Percentiles rank a stretch among this genome's conserved stretches.
Conservation (phyloP, 306 rosid species). For the Abrus precatorius region DNA sequence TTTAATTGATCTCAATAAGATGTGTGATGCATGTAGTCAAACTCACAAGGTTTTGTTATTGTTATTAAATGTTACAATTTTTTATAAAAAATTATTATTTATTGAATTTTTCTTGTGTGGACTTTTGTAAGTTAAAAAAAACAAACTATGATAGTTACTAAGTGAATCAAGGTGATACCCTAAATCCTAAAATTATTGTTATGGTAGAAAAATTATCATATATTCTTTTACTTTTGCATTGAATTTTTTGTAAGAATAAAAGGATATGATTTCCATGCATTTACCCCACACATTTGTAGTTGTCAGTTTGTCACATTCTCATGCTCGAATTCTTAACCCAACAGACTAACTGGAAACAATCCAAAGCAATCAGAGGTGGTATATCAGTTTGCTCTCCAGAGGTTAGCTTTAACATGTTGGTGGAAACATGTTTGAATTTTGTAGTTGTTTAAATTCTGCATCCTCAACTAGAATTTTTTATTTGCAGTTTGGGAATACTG, state of each 20-base stretch:
- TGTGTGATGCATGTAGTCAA: too few relatives aligned
- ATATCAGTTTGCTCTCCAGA: constrained; percentile 66
- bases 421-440: constrained; percentile 17
- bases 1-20: too few relatives aligned
- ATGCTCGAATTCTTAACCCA: constrained; percentile 17
- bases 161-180: too few relatives aligned
- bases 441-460: constrained; percentile 12
- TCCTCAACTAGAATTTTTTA: constrained; percentile 20
- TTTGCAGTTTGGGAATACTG: constrained; percentile 60
- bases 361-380: constrained; percentile 71
- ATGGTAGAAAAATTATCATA: neutral
- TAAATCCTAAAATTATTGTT: too few relatives aligned
- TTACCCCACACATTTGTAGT: neutral
- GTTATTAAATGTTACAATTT: too few relatives aligned
- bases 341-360: constrained; percentile 64
- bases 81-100: too few relatives aligned
- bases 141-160: too few relatives aligned
- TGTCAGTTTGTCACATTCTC: constrained; percentile 11
- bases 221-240: neutral
- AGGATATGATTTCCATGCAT: neutral
- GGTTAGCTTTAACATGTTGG: constrained; percentile 48
- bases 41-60: too few relatives aligned
- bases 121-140: too few relatives aligned
- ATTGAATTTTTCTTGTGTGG: too few relatives aligned
- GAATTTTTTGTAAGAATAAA: constrained; percentile 6